A percentile compares a stretch with the other conserved stretches of the same genome.
Conservation (phyloP, 1,139 yeast species). For the Pichia sp. region DNA sequence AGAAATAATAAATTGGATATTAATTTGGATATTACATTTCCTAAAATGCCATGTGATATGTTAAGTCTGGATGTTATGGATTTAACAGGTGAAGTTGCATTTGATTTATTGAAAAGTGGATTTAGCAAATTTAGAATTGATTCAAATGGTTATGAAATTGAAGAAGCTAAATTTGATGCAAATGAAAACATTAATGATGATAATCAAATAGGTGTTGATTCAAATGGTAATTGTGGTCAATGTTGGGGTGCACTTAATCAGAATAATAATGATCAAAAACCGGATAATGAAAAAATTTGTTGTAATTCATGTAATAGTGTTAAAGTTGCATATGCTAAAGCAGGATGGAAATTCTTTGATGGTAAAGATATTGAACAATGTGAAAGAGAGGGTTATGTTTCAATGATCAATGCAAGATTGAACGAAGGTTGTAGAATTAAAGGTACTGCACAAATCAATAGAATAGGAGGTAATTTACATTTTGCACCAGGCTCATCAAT, state of each 20-base stretch:
- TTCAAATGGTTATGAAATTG: conserved; percentile 37
- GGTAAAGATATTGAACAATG: conserved; percentile 85
- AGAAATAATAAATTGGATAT: conserved; percentile 71
- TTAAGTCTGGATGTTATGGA: conserved; percentile 67
- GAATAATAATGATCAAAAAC: conserved; percentile 39
- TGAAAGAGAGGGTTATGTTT: conserved; percentile 79
- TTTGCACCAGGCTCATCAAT: conserved; percentile 88
- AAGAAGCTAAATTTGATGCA: conserved; percentile 29
- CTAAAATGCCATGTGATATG: conserved; percentile 74
- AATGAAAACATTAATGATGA: conserved; percentile 24
- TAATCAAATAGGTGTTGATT: conserved; percentile 16
- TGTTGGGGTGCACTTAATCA: conserved; percentile 85
- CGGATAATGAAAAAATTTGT: conserved; percentile 43
- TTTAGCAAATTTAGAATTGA: conserved; percentile 64
- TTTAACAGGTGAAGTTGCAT: conserved; percentile 74
- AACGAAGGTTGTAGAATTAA: conserved; percentile 82
- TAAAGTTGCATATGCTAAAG: conserved; percentile 65
- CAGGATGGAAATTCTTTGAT: conserved; percentile 84
- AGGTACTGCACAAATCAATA: conserved; percentile 73
- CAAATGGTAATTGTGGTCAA: conserved; percentile 61
- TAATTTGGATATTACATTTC: conserved; percentile 75
- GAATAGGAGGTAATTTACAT: conserved; percentile 86
- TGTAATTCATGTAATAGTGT: conserved; percentile 87
- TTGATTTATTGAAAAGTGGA: conserved; percentile 64
- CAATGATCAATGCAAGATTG: conserved; percentile 48